Evolutionary conservation across 164 flowering plant species (phyloP), one percentile per base, ranked within the genome.

Genomic region (Nymphaea thermarum): DNA sequence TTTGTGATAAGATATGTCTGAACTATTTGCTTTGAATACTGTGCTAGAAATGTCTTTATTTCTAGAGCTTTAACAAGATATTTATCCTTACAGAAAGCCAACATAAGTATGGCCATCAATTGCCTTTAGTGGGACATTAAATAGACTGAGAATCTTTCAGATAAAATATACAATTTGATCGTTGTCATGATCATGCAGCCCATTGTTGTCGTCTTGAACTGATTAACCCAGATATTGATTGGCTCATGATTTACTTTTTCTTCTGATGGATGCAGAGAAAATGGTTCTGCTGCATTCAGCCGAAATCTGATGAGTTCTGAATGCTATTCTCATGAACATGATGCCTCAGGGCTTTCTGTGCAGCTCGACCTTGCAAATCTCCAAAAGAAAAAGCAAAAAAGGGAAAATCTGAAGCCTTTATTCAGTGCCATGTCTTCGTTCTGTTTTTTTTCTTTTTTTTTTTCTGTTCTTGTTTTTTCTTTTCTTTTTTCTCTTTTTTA

Each of bases 281-380:
- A 72, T 90, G 97, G 97, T 80, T 87, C 72, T 90, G 97, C 84
- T 90, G 97, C 77, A 72, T 88, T 63, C 80, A 82, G 71, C 65
- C 81, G 65, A 84, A 89, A 15, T 53, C 73, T 60, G 83, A 82
- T 11, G 84, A 88, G 62, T 81, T 90, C 70, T 88, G 83, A 86
- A 51, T 8, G 57, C 3, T 2, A 51, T 8, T 15, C 57, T 15
- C 57, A 51, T 51, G 14, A 51, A 8, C 14, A 51, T 51, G 15
- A 51, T 5, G 57, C 57, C 8, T 4, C 57, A 5, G 57, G 57
- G 57, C 14, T 51, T 15, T 51, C 15, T 51, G 57, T 51, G 57
- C 57, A 51, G 15, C 14, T 8, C 8, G 14, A 51, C 14, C 57
- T 51, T 51, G 57, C 4, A 15, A 51, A 8, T 51, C 57, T 51